These are phyloP conservation scores for Termitomyces sp. DNA, from an alignment of 768 basidiomycete genomes.

Conservation along the genomic window DNA sequence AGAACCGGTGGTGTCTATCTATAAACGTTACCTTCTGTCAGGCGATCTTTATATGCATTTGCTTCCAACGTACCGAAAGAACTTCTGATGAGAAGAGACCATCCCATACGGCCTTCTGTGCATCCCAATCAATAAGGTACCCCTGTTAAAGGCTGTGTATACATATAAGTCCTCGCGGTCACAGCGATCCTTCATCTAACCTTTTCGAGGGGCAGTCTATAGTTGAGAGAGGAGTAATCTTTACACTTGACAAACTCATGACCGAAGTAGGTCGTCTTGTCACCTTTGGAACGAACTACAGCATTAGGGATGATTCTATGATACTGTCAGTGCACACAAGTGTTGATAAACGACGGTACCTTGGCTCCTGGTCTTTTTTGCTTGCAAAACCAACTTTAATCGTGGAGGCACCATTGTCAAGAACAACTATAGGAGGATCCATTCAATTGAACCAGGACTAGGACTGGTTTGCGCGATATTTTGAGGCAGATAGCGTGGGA, in stretches of 20 bases:
- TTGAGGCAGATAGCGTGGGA: neutral
- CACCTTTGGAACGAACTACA: slow-evolving; percentile 79
- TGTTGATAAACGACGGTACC: slow-evolving; percentile 22
- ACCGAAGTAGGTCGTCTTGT: slow-evolving; percentile 78
- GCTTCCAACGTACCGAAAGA: slow-evolving; percentile 45
- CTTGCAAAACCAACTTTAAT: slow-evolving; percentile 69
- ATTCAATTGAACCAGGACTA: neutral
- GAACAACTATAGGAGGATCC: slow-evolving; percentile 43
- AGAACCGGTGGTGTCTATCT: slow-evolving; percentile 72
- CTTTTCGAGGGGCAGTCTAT: slow-evolving; percentile 85
- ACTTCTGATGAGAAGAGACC: slow-evolving; percentile 73
- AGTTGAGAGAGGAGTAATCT: slow-evolving; percentile 79
- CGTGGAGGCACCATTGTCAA: slow-evolving; percentile 85
- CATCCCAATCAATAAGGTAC: slow-evolving; percentile 92
- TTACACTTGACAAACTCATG: slow-evolving; percentile 76
- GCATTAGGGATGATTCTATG: slow-evolving; percentile 73
- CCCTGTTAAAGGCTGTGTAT: slow-evolving; percentile 50
- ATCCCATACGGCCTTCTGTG: slow-evolving; percentile 93
- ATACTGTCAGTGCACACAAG: neutral
- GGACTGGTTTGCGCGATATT: neutral
- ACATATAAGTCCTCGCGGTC: slow-evolving; percentile 8
- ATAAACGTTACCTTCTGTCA: slow-evolving; percentile 11
- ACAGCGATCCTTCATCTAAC: slow-evolving; percentile 33
- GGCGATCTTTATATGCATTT: neutral
- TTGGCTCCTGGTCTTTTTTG: slow-evolving; percentile 20